Conservation (phyloP, 2,329 filamentous ascomycete genomes). For the Scedosporium dehoogii region DNA sequence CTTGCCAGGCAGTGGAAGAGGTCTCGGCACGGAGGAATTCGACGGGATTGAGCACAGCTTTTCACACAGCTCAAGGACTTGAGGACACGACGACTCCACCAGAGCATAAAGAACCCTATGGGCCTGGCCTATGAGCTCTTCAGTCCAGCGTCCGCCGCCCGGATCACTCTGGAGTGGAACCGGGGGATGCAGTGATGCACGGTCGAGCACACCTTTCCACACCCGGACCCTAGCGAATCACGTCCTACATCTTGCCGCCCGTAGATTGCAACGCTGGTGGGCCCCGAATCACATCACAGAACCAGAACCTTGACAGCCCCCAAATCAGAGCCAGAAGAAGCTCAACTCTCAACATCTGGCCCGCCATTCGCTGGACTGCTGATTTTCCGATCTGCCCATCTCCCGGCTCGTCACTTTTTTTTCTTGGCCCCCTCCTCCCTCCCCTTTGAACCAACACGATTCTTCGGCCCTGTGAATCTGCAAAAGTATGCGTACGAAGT, state of each 20-base stretch:
- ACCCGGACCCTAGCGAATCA: slow-evolving; percentile 14
- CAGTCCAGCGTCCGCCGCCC: background rate
- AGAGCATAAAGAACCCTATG: no score
- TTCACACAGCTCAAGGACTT: background rate
- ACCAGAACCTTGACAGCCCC: background rate
- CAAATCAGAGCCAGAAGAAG: background rate
- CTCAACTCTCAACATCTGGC: background rate
- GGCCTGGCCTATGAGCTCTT: background rate
- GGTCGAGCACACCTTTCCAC: slow-evolving; percentile 7
- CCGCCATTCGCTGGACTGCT: slow-evolving; percentile 2
- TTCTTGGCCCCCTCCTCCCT: background rate
- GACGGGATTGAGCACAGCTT: background rate
- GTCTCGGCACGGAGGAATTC: no score
- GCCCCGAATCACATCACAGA: slow-evolving; percentile 9
- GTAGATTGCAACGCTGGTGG: slow-evolving; percentile 2
- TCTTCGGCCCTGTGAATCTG: no score
- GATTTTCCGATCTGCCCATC: background rate
- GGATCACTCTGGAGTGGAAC: background rate
- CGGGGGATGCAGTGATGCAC: slow-evolving; percentile 4
- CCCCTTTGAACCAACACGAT: background rate
- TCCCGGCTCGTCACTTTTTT: background rate
- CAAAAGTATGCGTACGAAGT: no score
- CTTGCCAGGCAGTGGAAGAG: background rate
- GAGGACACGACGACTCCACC: background rate
- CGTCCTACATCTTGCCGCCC: slow-evolving; percentile 16